Base-by-base conservation (phyloP, 108 stramenopile genomes). In the Cyclotella atomus region DNA sequence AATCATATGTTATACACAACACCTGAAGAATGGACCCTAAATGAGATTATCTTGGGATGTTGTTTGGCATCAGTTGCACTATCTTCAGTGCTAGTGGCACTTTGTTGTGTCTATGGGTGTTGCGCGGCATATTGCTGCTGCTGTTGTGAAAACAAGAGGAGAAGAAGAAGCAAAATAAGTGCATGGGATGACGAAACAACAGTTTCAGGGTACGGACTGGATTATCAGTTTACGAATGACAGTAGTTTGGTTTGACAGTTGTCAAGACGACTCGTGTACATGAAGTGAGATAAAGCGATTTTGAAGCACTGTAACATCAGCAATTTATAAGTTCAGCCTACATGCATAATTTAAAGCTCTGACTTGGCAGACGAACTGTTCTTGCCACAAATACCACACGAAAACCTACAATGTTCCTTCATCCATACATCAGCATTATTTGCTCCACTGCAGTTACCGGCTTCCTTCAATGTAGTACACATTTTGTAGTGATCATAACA, bases 401-500 rank as follows among this genome's bases (percentile, higher is more conserved):
- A 76, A 50, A 76, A 76, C 35, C 36, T 70, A 57, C 79, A 81
- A 53, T 81, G 61, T 28, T 20, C 25, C 8, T 9, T 27, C 75
- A 77, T 77, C 79, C 79, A 81, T 5, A 55, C 54, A 33, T 71
- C 70, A 33, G 69, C 63, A 35, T 46, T 41, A 1, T 65, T 23
- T 0, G 16, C 24, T 14, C 65, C 70, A 50, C 65, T 59, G 34
- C 77, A 79, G 25, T 54, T 57, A 17, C 71, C 66, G 9, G 71
- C 57, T 29, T 59, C 50, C 21, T 56, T 16, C 59, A 79, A 35
- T 29, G 27, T 55, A 8, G 54, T 30, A 55, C 80, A 81, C 10
- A 77, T 36, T 71, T 76, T 65, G 30, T 76, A 81, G 45, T 71
- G 59, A 66, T 81, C 80, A 66, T 76, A 76, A 46, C 80, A 81